Evolutionary conservation across 1,284 basidiomycete species (phyloP), one percentile per base, ranked within the genome.

Genomic region (Clitocybe nebularis): DNA sequence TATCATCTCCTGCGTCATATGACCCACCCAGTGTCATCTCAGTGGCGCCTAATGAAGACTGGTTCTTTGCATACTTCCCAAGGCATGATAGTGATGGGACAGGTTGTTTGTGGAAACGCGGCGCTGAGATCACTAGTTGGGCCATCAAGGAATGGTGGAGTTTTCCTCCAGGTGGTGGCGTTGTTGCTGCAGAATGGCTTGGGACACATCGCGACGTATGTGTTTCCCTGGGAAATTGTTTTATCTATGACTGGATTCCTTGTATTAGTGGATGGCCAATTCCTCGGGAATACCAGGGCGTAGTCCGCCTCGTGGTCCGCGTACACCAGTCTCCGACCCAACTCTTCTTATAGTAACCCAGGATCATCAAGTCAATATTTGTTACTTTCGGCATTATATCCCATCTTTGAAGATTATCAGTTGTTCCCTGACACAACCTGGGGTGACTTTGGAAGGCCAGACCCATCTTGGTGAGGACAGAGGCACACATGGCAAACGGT

Each of bases 61-160:
- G 75, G 75, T 56, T 89, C 2, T 89, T 87, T 55, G 84, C 85
- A 1, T 89, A 80, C 57, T 89, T 84, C 55, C 81, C 85, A 8
- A 69, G 79, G 23, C 64, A 62, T 22, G 70, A 69, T 20, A 54
- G 61, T 1, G 75, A 79, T 37, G 80, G 83, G 5, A 57, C 75
- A 21, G 79, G 72, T 3, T 87, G 84, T 53, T 50, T 88, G 9
- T 89, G 86, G 86, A 69, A 66, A 40, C 71, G 73, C 38, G 75
- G 71, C 3, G 41, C 58, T 7, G 72, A 75, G 47, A 57, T 84
- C 23, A 82, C 89, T 51, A 67, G 57, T 23, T 89, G 85, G 86
- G 53, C 41, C 3, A 59, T 84, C 16, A 71, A 70, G 39, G 81
- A 86, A 47, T 79, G 56, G 42, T 84, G 79, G 77, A 54, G 56